Evolutionary conservation across 2,329 filamentous ascomycete genomes (phyloP), one percentile per base, ranked within the genome.

Genomic region (Rhynchosporium secalis): DNA sequence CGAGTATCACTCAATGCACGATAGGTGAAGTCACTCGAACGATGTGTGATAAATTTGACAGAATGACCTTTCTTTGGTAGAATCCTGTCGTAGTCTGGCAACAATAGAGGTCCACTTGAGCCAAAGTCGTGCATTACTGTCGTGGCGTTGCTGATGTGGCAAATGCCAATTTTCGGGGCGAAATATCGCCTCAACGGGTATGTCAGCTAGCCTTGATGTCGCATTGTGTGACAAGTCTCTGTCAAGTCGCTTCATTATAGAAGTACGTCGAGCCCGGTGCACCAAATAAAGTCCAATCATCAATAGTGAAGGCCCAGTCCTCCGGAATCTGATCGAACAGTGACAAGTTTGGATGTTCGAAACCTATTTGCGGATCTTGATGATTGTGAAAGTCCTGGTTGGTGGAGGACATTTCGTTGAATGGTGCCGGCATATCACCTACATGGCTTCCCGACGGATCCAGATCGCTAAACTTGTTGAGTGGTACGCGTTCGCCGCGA

Each of bases 251-350:
- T 36, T 66, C 62, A 29, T 66, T 64, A 36, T 62, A 62, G 45
- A 66, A 66, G 36, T 66, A 66, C 3, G 64, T 66, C 6, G 64
- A 66, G 29, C 64, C 64, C 10, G 65, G 65, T 2, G 63, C 65
- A 43, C 65, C 65, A 45, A 67, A 67, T 13, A 67, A 54, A 15
- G 65, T 67, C 65, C 65, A 67, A 43, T 67, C 65, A 55, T 67
- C 65, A 28, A 66, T 66, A n/a, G 64, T 66, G 45, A 67, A 65
- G 8, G 61, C 63, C 65, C 65, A 67, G 29, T 65, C 65, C 60
- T 67, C 65, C 12, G 65, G 65, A 9, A 67, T 57, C 15, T 67
- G 63, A 40, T 67, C 59, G 47, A 67, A 67, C 5, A 65, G 29
- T 3, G 62, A 56, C 9, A 63, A 26, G 33, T 62, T 61, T 9